Conservation (phyloP, 257 asterid genomes). For the Plantago elongata region DNA sequence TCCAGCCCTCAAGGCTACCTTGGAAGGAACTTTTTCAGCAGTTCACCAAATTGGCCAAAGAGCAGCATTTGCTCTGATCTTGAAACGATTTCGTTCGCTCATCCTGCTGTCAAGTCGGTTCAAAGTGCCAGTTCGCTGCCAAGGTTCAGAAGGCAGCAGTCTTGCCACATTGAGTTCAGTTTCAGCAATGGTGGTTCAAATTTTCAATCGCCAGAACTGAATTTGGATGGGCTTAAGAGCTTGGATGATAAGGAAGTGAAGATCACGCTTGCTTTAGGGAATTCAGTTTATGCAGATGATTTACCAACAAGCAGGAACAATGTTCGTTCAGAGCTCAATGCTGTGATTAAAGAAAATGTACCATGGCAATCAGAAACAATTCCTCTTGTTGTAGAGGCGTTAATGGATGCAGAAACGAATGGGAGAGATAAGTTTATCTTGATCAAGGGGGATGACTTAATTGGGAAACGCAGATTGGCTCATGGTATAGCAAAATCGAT, state of each 20-base stretch:
- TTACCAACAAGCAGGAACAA: slow-evolving; percentile 5
- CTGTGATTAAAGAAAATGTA: slow-evolving; percentile 42
- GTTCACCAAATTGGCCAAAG: slow-evolving; percentile 41
- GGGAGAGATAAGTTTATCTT: slow-evolving; percentile 39
- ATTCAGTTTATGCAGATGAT: slow-evolving; percentile 31
- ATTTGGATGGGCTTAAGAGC: slow-evolving; percentile 50
- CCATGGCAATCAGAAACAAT: slow-evolving; percentile 68
- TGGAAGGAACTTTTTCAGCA: slow-evolving; percentile 34
- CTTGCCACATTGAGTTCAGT: slow-evolving; percentile 72
- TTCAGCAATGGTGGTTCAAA: slow-evolving; percentile 41
- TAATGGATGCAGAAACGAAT: slow-evolving; percentile 22
- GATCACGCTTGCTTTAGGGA: slow-evolving; percentile 69
- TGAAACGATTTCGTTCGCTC: slow-evolving; percentile 45
- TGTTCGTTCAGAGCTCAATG: slow-evolving; percentile 13
- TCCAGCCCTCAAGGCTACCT: slow-evolving; percentile 28
- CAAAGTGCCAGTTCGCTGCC: slow-evolving; percentile 41
- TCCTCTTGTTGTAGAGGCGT: slow-evolving; percentile 38
- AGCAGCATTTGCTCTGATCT: slow-evolving; percentile 33
- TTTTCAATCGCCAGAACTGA: slow-evolving; percentile 29
- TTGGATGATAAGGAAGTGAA: slow-evolving; percentile 56
- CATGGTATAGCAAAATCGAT: slow-evolving; percentile 41
- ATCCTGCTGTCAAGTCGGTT: slow-evolving; percentile 31
- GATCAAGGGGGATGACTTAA: slow-evolving; percentile 58
- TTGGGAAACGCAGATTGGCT: slow-evolving; percentile 60
- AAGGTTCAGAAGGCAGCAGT: slow-evolving; percentile 65